These are phyloP conservation scores for Metahyphopichia silvanorum DNA, from an alignment of 805 yeast genomes.

Conservation along the genomic window DNA sequence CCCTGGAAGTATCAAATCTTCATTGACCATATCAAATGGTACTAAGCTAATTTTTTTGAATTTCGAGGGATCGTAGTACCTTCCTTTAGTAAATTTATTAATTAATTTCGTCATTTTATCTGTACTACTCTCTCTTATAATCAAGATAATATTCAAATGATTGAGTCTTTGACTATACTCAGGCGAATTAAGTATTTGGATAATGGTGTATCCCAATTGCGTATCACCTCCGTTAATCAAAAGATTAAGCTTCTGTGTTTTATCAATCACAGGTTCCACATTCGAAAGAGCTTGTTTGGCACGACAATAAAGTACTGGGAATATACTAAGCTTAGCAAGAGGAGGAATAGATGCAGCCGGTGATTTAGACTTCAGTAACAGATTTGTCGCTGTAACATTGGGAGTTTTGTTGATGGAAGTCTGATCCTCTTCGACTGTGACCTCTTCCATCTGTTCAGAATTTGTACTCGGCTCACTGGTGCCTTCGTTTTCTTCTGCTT, in stretches of 20 bases:
- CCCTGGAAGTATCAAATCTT: constrained; percentile 33
- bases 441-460: constrained; percentile 2
- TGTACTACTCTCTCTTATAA: constrained; percentile 21
- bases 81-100: constrained; percentile 13
- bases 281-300: constrained; percentile 34
- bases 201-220: constrained; percentile 30
- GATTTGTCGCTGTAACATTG: constrained; percentile 3
- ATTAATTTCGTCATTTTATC: constrained; percentile 17
- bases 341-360: too few relatives aligned
- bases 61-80: constrained; percentile 17
- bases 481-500: constrained; percentile 2
- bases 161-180: constrained; percentile 18
- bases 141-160: constrained; percentile 25
- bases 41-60: constrained; percentile 21
- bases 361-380: constrained; percentile 9
- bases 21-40: constrained; percentile 31
- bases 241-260: constrained; percentile 20
- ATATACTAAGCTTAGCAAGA: constrained; percentile 29
- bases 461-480: not conserved
- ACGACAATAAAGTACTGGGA: constrained; percentile 33
- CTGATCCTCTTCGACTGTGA: constrained; percentile 1
- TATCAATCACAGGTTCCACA: constrained; percentile 12
- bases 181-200: constrained; percentile 30
- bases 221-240: constrained; percentile 45
- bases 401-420: constrained; percentile 1